Evolutionary conservation across 2,329 filamentous ascomycete genomes (phyloP), one percentile per base, ranked within the genome.

Genomic region (Seiridium unicorne): DNA sequence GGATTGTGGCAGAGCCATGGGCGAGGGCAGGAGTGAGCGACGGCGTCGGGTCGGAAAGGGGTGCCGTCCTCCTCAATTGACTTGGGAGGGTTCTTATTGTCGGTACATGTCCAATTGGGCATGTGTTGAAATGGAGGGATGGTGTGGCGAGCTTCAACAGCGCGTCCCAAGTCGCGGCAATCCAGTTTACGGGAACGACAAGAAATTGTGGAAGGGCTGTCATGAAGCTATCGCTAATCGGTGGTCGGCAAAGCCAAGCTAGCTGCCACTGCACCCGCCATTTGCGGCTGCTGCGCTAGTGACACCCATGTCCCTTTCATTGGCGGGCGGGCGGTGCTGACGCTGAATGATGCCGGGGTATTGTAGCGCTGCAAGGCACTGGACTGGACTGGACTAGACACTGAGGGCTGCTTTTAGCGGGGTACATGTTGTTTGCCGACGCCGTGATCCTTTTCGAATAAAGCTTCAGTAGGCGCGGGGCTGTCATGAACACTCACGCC

Each of bases 1-100:
- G 69, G 77, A 70, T 64, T 77, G 71, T 68, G 72, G 71, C 65
- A 75, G 73, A 69, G 75, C 78, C 82, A 85, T 84, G 66, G 74
- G 63, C 35, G 31, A 38, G 44, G 49, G 35, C 32, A 54, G 40
- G 58, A 49, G 55, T 7, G 55, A 58, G 32, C 55, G 55, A 11
- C 49, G 61, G 55, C 55, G 36, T 13, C 31, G 46, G 55, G 35
- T 58, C 38, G 35, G 44, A 44, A 49, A 42, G 32, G 8, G 31
- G 32, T 4, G 31, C 46, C 58, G 48, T 56, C 55, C 57, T 58
- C 57, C 49, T 55, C 60, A 55, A 47, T 42, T 48, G 35, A 36
- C 7, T 38, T n/a, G 13, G 32, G 18, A 35, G 18, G 18, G 31
- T 26, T 36, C 34, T 31, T 35, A 49, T 48, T 8, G 26, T 36